phyloP scores from a whole-genome alignment of 179 eudicot species.

The Corrigiola litoralis region DNA sequence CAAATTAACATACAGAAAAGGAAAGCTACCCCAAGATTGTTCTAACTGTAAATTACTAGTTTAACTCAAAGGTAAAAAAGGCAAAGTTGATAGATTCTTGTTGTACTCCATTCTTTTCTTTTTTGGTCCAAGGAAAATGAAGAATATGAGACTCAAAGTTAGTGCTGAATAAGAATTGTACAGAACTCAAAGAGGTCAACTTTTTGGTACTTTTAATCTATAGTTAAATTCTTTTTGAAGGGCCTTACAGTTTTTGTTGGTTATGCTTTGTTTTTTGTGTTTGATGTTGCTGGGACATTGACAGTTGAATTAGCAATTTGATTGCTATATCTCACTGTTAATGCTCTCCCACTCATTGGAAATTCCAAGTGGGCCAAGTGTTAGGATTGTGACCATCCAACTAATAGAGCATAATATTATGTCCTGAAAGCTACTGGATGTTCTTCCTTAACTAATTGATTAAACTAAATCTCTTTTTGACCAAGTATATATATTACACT shows the following conservation, averaged over 20 bases:
- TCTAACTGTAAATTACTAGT: conserved; percentile 30
- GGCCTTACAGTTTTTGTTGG: not conserved
- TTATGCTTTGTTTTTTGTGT: not conserved
- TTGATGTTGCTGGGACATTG: not conserved
- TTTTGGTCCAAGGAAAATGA: conserved; percentile 4
- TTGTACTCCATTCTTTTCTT: conserved; percentile 13
- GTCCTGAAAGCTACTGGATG: no score
- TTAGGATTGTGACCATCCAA: not conserved
- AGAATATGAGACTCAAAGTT: conserved; percentile 3
- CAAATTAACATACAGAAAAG: conserved; percentile 24
- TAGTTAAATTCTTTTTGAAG: conserved; percentile 13
- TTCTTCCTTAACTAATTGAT: no score
- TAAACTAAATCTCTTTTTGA: no score
- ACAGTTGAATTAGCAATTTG: not conserved
- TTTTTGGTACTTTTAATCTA: conserved; percentile 13
- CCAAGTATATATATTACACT: not conserved
- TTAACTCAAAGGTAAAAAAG: conserved; percentile 6
- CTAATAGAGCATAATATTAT: not conserved
- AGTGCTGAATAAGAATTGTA: conserved; percentile 21
- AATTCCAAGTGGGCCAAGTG: conserved; percentile 2
- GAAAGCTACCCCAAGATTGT: conserved; percentile 10
- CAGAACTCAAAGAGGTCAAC: conserved; percentile 24
- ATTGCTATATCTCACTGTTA: not conserved
- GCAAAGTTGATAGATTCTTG: conserved; percentile 12
- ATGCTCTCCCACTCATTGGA: not conserved